phyloP scores from a whole-genome alignment of 495 filamentous ascomycete genomes.

The Cladorrhinum samala region DNA sequence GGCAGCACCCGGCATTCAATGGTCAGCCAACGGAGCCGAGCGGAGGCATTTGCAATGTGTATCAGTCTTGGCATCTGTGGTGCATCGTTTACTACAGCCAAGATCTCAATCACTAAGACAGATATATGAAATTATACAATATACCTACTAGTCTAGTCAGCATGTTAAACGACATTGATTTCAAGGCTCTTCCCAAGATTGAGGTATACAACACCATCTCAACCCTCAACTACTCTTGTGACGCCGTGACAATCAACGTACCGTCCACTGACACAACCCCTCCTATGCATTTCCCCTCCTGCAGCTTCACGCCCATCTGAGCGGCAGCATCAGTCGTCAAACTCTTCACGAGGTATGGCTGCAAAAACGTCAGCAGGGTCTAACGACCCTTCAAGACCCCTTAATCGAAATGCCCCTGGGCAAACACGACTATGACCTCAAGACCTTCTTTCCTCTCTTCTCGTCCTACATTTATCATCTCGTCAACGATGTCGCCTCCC shows the following conservation, averaged over 20 bases:
- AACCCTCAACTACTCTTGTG: too few relatives aligned
- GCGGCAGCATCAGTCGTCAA: conserved; percentile 69
- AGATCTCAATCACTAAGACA: too few relatives aligned
- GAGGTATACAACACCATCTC: conserved; percentile 37
- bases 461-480: conserved; percentile 71
- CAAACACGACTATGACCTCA: conserved; percentile 64
- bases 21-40: too few relatives aligned
- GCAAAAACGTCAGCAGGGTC: conserved; percentile 42
- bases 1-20: conserved; percentile 2
- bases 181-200: conserved; percentile 42
- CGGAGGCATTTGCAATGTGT: too few relatives aligned
- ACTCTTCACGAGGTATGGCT: conserved; percentile 73
- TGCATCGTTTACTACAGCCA: too few relatives aligned
- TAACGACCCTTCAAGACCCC: conserved; percentile 60
- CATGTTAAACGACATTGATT: conserved; percentile 25
- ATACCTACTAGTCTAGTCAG: neutral
- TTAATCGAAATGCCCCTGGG: conserved; percentile 59
- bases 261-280: too few relatives aligned
- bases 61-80: too few relatives aligned
- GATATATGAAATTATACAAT: neutral
- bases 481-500: conserved; percentile 49
- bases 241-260: too few relatives aligned
- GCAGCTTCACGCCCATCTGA: conserved; percentile 82
- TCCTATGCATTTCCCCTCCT: too few relatives aligned
- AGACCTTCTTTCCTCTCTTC: conserved; percentile 76